Evolutionary conservation across 345 rosid species (phyloP), one percentile per base, ranked within the genome.

Genomic region (Eucalyptus brandiana): DNA sequence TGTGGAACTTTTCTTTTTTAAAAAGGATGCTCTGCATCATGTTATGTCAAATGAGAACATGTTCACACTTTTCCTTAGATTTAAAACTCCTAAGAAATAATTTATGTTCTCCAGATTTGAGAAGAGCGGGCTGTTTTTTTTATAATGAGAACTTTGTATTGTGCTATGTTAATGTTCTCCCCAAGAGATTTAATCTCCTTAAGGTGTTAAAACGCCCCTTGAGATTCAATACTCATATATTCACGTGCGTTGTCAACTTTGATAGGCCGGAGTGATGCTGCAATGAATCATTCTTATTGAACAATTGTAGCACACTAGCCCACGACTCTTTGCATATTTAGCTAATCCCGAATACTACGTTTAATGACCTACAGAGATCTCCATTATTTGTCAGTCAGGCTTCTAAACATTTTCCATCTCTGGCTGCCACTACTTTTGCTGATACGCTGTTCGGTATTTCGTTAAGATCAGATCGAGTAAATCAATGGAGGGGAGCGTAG

Each of bases 321-420:
- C 69, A 28, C 3, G 18, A 62, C 69, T 62, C 69, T 28, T 0
- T 60, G 9, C 34, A 28, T 28, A 62, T 28, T 6, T 62, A 62
- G 32, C 69, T 28, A 30, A 62, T 28, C 1, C 1, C 0, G 2
- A 0, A 0, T 62, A 13, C 69, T 0, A 62, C 0, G 0, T 62
- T 28, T 30, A 62, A 62, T 62, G 69, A 62, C 17, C 69, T 28
- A 62, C 0, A 30, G 2, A 62, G 69, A 62, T 62, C 1, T 62
- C 34, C 69, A 62, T 58, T 58, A 58, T 13, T 62, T 62, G 3
- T 62, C 0, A 62, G 2, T 30, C 18, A 28, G 0, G 34, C 69
- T 30, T 62, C 34, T 30, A 62, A 30, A 62, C 18, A 26, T 62
- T 62, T 62, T 30, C 30, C 69, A 62, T 62, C 34, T 62, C 0